Base-by-base conservation (phyloP, 2,329 filamentous ascomycete species). In the Shiraia sp. region DNA sequence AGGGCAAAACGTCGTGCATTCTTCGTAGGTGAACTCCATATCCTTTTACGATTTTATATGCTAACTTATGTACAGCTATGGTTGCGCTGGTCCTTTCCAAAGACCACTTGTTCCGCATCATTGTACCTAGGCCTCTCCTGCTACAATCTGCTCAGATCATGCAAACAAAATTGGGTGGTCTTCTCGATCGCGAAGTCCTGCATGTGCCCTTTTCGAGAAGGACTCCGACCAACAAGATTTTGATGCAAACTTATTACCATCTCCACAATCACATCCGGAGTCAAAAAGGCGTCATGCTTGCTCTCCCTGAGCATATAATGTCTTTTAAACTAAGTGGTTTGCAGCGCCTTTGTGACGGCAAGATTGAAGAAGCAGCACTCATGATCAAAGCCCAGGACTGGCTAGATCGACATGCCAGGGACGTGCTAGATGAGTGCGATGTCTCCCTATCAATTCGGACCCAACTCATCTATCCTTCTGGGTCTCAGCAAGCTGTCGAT, bases 1-100 rank as follows among this genome's bases (percentile, higher is more conserved):
- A 83, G 68, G 77, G 80, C 0, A 84, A 83, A 61, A 82, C 80
- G 0, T 85, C 84, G 0, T 79, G 87, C 1, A 88, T 90, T 10
- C 40, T 65, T 2, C 61, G 54, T 63, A 53, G 49, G 53, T n/a
- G 54, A 12, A 1, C 1, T 6, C 3, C 4, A 15, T 5, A 3
- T 81, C 81, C 0, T 76, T 85, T 1, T 85, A 86, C 34, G 74
- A 85, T 0, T 85, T 9, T 19, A 8, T 31, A 6, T 22, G 7
- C 42, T 63, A 37, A 52, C 39, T 10, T 13, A n/a, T 40, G 8
- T 7, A 8, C 36, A 55, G 61, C 85, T 0, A 82, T 87, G 26
- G 77, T 85, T 0, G 79, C 79, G 0, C 66, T 78, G 0, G 48
- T 59, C 0, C 53, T 75, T 3, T 67, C 72, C 3, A 47, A 74